A percentile compares a stretch with the other conserved stretches of the same genome.
Conservation (phyloP, 2,329 filamentous ascomycete genomes). For the Leptographium wingfieldii region DNA sequence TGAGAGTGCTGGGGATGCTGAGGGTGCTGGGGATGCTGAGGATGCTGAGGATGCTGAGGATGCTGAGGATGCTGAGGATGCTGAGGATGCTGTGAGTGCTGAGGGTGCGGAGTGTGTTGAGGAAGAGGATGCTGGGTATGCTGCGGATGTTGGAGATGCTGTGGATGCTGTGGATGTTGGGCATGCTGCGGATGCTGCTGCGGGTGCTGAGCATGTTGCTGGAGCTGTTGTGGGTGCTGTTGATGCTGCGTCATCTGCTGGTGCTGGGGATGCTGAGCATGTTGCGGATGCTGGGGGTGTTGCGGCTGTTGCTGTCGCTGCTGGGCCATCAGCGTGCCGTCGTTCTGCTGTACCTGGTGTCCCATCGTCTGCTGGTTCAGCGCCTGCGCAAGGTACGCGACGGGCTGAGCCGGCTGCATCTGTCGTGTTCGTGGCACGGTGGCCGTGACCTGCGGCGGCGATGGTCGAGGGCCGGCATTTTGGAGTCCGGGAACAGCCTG, state of each 20-base stretch:
- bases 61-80: constrained; percentile 7
- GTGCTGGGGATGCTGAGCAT: constrained; percentile 4
- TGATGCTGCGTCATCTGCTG: constrained; percentile 3
- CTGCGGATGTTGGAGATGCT: constrained; percentile 8
- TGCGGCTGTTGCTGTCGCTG: constrained; percentile 16
- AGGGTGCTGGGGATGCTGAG: background rate
- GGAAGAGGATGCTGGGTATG: constrained; percentile 3
- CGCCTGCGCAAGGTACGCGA: constrained; percentile 23
- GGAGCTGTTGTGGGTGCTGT: constrained; percentile 9
- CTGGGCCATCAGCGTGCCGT: constrained; percentile 19
- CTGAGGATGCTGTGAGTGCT: constrained; percentile 2
- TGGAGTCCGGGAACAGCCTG: constrained; percentile 34
- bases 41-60: constrained; percentile 4
- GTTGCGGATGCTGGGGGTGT: constrained; percentile 6
- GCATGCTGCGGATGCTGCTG: constrained; percentile 8
- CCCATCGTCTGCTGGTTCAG: constrained; percentile 21
- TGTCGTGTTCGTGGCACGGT: constrained; percentile 33
- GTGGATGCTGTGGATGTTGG: constrained; percentile 11
- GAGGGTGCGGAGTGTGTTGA: background rate
- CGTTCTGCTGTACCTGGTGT: constrained; percentile 19
- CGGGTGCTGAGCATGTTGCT: constrained; percentile 13
- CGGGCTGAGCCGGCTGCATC: constrained; percentile 26
- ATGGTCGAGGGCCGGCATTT: constrained; percentile 29
- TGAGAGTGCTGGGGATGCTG: constrained; percentile 1
- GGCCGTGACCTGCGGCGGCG: constrained; percentile 34